phyloP scores from a whole-genome alignment of 2,329 filamentous ascomycete species.

The Endoconidiophora laricicola region DNA sequence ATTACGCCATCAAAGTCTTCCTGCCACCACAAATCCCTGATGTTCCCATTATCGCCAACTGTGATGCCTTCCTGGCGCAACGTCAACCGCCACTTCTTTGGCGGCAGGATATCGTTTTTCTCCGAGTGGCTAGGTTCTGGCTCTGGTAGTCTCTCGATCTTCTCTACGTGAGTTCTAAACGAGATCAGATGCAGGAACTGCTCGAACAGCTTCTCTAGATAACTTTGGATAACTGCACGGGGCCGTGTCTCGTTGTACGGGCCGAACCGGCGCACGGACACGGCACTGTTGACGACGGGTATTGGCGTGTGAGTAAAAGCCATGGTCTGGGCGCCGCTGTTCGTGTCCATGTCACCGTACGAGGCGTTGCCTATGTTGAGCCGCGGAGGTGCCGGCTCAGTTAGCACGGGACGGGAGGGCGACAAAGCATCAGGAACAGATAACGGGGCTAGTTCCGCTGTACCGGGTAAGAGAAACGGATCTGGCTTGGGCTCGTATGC shows the following conservation, averaged over 20 bases:
- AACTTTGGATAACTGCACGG: not conserved
- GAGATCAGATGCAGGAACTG: not conserved
- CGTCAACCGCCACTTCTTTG: slow-evolving; percentile 29
- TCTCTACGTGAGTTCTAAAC: slow-evolving; percentile 2
- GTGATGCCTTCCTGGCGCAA: slow-evolving; percentile 25
- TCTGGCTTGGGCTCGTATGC: slow-evolving; percentile 4
- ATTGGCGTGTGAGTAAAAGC: slow-evolving; percentile 35
- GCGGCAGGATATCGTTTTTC: not conserved
- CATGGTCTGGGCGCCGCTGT: slow-evolving; percentile 39
- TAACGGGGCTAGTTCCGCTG: not conserved
- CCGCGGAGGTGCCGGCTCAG: not conserved
- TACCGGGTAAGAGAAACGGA: not conserved
- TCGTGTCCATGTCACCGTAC: slow-evolving; percentile 42
- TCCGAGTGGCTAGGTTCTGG: not conserved
- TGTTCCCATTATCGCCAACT: slow-evolving; percentile 1
- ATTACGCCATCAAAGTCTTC: slow-evolving; percentile 26
- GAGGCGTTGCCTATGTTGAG: slow-evolving; percentile 20
- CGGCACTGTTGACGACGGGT: slow-evolving; percentile 19
- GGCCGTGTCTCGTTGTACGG: slow-evolving; percentile 2
- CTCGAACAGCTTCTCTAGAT: slow-evolving; percentile 3
- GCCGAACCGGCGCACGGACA: slow-evolving; percentile 12
- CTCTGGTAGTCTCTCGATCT: not conserved
- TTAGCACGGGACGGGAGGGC: not conserved
- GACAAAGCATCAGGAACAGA: not conserved
- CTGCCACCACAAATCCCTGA: slow-evolving; percentile 24